A percentile compares a stretch with the other conserved stretches of the same genome.
These are phyloP conservation scores for Trichoderma aggressivum DNA, from an alignment of 2,329 filamentous ascomycete genomes.

Conservation along the genomic window DNA sequence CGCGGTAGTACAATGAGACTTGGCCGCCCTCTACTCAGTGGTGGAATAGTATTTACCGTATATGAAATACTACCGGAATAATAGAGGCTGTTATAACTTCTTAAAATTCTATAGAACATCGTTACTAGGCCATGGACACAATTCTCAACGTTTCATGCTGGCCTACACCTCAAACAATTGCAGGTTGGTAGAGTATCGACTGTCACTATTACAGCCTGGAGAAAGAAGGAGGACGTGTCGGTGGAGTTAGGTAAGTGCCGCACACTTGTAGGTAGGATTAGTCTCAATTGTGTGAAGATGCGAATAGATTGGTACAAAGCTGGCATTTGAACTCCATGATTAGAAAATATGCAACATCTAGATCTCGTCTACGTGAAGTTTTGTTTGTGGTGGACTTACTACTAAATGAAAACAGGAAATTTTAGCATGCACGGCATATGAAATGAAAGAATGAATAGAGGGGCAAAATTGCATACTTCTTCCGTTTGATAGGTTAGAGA, in stretches of 20 bases:
- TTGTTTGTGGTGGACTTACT: background rate
- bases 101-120: slow-evolving; percentile 37
- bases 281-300: background rate
- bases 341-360: background rate
- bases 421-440: background rate
- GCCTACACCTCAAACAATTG: too few species aligned
- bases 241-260: background rate
- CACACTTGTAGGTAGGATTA: background rate
- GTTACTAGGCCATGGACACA: too few species aligned
- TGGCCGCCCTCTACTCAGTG: background rate
- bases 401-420: background rate
- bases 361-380: background rate
- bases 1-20: background rate
- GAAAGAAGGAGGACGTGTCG: too few species aligned
- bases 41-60: background rate
- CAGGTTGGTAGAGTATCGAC: too few species aligned
- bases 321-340: background rate
- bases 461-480: background rate
- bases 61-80: background rate
- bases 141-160: too few species aligned
- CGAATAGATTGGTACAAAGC: background rate
- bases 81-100: background rate
- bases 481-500: background rate
- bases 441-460: background rate
- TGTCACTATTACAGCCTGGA: too few species aligned